Conservation (phyloP, 768 basidiomycete species). For the Lentinula detonsa region DNA sequence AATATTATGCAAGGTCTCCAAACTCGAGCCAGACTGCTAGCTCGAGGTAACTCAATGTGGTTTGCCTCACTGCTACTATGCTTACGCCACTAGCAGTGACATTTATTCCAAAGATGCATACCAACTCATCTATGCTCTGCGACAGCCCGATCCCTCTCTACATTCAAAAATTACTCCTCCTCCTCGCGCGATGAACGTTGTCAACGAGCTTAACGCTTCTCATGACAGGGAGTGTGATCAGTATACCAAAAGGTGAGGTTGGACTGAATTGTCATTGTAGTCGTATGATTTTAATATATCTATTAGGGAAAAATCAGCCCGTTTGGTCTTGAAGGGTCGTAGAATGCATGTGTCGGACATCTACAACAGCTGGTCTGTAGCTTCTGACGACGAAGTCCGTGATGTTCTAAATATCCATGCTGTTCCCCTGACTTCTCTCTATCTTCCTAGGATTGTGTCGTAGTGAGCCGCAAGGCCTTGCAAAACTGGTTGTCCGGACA, state of each 20-base stretch:
- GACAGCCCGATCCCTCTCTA: conserved; percentile 14
- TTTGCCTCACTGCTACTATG: not conserved
- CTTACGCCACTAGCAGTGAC: conserved; percentile 23
- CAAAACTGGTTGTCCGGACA: conserved; percentile 53
- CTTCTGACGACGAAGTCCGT: conserved; percentile 41
- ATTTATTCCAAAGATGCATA: conserved; percentile 85
- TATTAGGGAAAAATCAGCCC: conserved; percentile 36
- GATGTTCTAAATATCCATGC: not conserved
- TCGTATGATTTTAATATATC: conserved; percentile 5
- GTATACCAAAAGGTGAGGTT: conserved; percentile 40
- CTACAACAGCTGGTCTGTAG: conserved; percentile 56
- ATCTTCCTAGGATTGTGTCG: conserved; percentile 39
- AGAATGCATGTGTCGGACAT: conserved; percentile 52
- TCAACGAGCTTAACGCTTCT: conserved; percentile 46
- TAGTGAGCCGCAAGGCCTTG: conserved; percentile 57
- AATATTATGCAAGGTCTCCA: not conserved
- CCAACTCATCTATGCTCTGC: conserved; percentile 85
- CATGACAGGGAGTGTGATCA: conserved; percentile 50
- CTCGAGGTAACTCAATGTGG: not conserved
- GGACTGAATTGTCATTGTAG: conserved; percentile 5
- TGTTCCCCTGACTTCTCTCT: conserved; percentile 3
- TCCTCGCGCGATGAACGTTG: conserved; percentile 42
- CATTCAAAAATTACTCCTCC: conserved; percentile 40
- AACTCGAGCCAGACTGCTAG: not conserved
- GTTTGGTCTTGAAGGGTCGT: conserved; percentile 40